Evolutionary conservation across 768 basidiomycete genomes (phyloP), one percentile per base, ranked within the genome.

Genomic region (Russula sp.): DNA sequence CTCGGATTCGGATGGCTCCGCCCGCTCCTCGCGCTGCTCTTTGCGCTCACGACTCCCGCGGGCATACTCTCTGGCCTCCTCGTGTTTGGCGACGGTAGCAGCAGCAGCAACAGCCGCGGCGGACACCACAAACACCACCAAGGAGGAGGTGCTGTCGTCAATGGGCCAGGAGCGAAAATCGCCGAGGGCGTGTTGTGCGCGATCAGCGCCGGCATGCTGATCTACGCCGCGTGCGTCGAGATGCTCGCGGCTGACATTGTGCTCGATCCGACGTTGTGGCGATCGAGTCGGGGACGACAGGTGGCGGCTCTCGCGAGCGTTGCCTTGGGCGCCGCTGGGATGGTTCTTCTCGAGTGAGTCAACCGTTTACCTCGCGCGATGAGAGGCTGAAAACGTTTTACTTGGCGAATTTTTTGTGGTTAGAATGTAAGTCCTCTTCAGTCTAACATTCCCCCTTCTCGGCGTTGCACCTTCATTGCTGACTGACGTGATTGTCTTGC

Each of bases 241-340:
- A 92, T 93, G 87, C 81, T 93, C 55, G 90, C 88, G 0, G 90
- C 83, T 3, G 90, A 93, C 71, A 91, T 92, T 66, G 87, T 92
- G 46, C 86, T 87, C 73, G 87, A 89, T 42, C 83, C 83, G 62
- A 77, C 66, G 72, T 74, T 75, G 72, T 77, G 76, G 78, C 72
- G 74, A 32, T 72, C 75, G 62, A 66, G 71, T 18, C 60, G 72
- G 16, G 57, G 65, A 47, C 72, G 78, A 67, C 82, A 85, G 71
- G 74, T 72, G 16, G 66, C 86, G 41, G 88, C 88, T 11, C 72
- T 90, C 14, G 69, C 71, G 2, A 87, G 86, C 68, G 69, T 89
- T 60, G 69, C 84, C 32, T 75, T 78, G n/a, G 89, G 88, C 4
- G 83, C 82, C 1, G 69, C 69, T 0, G 81, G 78, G 51, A 90